Evolutionary conservation across 2,329 filamentous ascomycete genomes (phyloP), one percentile per base, ranked within the genome.

Genomic region (Setomelanomma holmii): DNA sequence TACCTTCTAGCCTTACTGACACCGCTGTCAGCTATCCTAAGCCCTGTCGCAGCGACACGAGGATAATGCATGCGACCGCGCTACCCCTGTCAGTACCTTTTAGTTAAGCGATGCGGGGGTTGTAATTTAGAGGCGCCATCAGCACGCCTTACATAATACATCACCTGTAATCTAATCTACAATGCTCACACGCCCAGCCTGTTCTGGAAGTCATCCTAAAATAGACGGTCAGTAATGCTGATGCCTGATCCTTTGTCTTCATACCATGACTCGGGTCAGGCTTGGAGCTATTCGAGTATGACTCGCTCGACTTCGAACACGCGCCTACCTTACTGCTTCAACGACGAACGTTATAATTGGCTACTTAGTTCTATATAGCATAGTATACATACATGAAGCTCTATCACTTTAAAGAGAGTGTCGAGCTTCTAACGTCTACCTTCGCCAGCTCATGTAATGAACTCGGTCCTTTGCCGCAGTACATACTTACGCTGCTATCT

Each of bases 121-220:
- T 6, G 36, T 16, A 8, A 21, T 40, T 40, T 16, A 8, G 14
- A 40, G 21, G 21, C 36, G 19, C 19, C 19, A 20, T 21, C 16
- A 20, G 14, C 36, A 40, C 6, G 5, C 21, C 5, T 40, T 40
- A 40, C 36, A 16, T 40, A 19, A 20, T 40, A 40, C 17, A 11
- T 40, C 21, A 40, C 17, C 16, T 40, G 36, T 40, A 40, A 40
- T 40, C 19, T 40, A 40, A 40, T 16, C 36, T 21, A 40, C 36
- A 40, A 6, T 30, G 24, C 24, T 30, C 12, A 30, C 24, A 30
- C 12, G 24, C 6, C 24, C 36, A 20, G 36, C 36, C 19, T 40
- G 36, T 40, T 16, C 36, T 40, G 19, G 36, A 21, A 40, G 19
- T 19, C 16, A 40, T 40, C 36, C 19, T 40, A 40, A 40, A 40